phyloP scores from a whole-genome alignment of 192 early-diverging fungal species.

The Coemansia sp. region DNA sequence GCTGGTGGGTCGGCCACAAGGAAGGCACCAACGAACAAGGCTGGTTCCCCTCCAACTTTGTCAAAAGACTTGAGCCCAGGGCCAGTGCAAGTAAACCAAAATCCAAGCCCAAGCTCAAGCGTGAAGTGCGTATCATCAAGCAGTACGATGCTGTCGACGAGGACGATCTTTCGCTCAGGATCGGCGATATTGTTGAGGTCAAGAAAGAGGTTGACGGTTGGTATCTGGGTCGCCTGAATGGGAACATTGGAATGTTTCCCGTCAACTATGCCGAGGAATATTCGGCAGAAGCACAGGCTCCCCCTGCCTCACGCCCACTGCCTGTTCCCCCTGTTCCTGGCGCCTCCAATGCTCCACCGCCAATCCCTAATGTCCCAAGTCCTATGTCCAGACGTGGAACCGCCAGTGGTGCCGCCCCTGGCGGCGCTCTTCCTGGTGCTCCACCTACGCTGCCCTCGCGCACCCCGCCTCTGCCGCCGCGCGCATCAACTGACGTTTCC shows the following conservation, averaged over 20 bases:
- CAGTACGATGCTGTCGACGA: constrained; percentile 60
- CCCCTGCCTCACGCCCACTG: constrained; percentile 31
- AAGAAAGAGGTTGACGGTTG: constrained; percentile 63
- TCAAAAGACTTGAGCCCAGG: constrained; percentile 21
- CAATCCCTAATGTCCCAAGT: constrained; percentile 4
- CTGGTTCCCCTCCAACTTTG: constrained; percentile 55
- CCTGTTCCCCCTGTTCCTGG: constrained; percentile 25
- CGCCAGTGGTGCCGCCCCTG: constrained; percentile 1
- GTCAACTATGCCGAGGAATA: constrained; percentile 53
- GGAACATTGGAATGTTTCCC: constrained; percentile 66
- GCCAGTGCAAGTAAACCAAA: constrained; percentile 7
- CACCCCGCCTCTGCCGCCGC: constrained; percentile 33
- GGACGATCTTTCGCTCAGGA: constrained; percentile 63
- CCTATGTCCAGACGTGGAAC: constrained; percentile 15
- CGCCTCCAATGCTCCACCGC: constrained; percentile 16
- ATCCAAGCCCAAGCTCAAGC: constrained; percentile 28
- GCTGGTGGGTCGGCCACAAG: constrained; percentile 49
- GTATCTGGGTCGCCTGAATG: constrained; percentile 66
- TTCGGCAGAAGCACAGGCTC: neutral
- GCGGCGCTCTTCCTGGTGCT: neutral
- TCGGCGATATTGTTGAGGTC: constrained; percentile 61
- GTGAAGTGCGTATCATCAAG: constrained; percentile 29
- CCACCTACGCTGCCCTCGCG: constrained; percentile 30
- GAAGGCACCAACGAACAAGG: constrained; percentile 33
- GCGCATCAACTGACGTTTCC: constrained; percentile 13